Base-by-base conservation (phyloP, 2,329 filamentous ascomycete species). In the Fusarium sp. region DNA sequence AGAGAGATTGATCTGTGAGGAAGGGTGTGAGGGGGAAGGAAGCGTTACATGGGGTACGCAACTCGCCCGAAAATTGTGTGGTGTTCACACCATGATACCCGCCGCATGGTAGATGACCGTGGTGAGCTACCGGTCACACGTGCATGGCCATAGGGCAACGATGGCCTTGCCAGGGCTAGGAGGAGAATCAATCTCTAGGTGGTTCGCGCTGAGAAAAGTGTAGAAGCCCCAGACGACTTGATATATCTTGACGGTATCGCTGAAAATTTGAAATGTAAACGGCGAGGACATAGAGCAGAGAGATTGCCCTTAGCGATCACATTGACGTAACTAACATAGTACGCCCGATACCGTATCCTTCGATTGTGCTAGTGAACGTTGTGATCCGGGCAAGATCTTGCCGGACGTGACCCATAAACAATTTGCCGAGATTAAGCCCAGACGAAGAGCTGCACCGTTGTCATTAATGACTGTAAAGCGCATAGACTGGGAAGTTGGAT, bases 11-110 rank as follows among this genome's bases (percentile, higher is more conserved):
- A 46, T 61, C 21, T 59, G 33, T 37, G 25, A 61, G 56, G 27
- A 63, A 56, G 61, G 61, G 61, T 48, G 68, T 46, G 66, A 61
- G 46, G 64, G 64, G 60, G 64, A 52, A 70, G 65, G 60, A 48
- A 66, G 56, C 48, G 65, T 70, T 70, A 63, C 70, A 72, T 73
- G 52, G 70, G 38, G 70, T 51, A 44, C 60, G 29, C 37, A 70
- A 66, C 67, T 57, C 57, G 46, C 60, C 65, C 69, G 31, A 58
- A 69, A 59, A 49, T 51, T 59, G 56, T 27, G 44, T 66, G 60
- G 64, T 72, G 69, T 70, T 61, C 63, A 69, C 64, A 69, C 68
- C 69, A 64, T 56, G 68, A 60, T 72, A 69, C 48, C 69, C 57
- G 69, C 45, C 46, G 29, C 46, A 61, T 59, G 42, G 31, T 59